Base-by-base conservation (phyloP, 768 basidiomycete genomes). In the Leccinum rimulosum region DNA sequence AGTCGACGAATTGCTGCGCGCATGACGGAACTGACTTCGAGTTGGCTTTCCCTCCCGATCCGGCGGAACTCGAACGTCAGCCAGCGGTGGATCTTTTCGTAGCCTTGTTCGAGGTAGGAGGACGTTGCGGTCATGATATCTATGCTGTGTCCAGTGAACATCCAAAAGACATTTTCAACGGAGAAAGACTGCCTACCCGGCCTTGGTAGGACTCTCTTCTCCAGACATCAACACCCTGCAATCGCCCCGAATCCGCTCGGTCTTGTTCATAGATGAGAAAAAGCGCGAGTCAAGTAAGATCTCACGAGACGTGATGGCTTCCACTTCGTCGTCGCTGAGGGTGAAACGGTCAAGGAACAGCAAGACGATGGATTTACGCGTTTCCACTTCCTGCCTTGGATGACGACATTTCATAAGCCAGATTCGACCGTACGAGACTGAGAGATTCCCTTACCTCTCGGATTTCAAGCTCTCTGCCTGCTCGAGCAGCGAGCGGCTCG, bases 121-220 rank as follows among this genome's bases (percentile, higher is more conserved):
- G 89, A 86, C 0, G 93, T 97, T 8, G 85, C 78, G 0, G 88
- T 77, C 85, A 98, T 93, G 59, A 98, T 93, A 67, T 98, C 96
- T 49, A 92, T 74, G 3, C 95, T 97, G 63, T 28, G 35, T 7
- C 25, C 35, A 43, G n/a, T 17, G 58, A 9, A 36, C 30, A 10
- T 6, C 59, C 33, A 55, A 31, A 11, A 57, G 31, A 33, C 7
- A 4, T 22, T 15, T 6, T 8, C 43, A 17, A 11, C 40, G 40
- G 11, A 17, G 45, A 28, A 22, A 50, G 40, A n/a, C 15, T 6
- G 67, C 79, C 43, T 61, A 92, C 89, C 90, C 92, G 33, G 88
- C 88, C 65, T 81, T 81, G 0, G 89, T 89, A 2, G 89, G 84
- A 9, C 88, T 86, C 35, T 88, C 87, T 66, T 93, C 91, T 0